These are phyloP conservation scores for Coniochaeta prunicola DNA, from an alignment of 2,329 filamentous ascomycete genomes.

Conservation along the genomic window DNA sequence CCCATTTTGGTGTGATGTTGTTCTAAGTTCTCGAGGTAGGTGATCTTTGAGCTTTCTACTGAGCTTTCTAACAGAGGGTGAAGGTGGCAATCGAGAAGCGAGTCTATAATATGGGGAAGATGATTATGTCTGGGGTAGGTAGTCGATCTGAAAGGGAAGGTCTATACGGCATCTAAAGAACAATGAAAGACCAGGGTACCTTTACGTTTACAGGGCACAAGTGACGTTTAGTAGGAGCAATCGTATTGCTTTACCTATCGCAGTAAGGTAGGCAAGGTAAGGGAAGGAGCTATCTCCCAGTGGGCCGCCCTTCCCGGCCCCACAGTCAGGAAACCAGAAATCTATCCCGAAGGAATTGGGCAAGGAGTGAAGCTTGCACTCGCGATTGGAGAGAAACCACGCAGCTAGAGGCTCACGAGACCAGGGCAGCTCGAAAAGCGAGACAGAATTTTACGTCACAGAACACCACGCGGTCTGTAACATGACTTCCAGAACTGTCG, in stretches of 20 bases:
- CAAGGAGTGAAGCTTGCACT: background rate
- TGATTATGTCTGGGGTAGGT: too few relatives aligned
- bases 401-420: background rate
- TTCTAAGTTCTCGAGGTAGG: background rate
- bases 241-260: too few relatives aligned
- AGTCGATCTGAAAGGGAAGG: too few relatives aligned
- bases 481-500: background rate
- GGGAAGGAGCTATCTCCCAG: too few relatives aligned
- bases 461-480: background rate
- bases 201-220: too few relatives aligned
- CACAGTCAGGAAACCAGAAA: background rate
- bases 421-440: background rate
- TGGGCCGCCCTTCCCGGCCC: background rate
- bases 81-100: background rate
- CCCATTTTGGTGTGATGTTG: constrained; percentile 20
- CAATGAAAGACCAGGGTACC: too few relatives aligned
- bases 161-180: too few relatives aligned
- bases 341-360: background rate
- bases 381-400: background rate
- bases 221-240: too few relatives aligned
- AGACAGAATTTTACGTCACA: background rate
- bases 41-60: background rate
- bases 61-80: background rate
- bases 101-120: too few relatives aligned
- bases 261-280: background rate